phyloP scores from a whole-genome alignment of 192 early-diverging fungal species.

The Coemansia sp. region DNA sequence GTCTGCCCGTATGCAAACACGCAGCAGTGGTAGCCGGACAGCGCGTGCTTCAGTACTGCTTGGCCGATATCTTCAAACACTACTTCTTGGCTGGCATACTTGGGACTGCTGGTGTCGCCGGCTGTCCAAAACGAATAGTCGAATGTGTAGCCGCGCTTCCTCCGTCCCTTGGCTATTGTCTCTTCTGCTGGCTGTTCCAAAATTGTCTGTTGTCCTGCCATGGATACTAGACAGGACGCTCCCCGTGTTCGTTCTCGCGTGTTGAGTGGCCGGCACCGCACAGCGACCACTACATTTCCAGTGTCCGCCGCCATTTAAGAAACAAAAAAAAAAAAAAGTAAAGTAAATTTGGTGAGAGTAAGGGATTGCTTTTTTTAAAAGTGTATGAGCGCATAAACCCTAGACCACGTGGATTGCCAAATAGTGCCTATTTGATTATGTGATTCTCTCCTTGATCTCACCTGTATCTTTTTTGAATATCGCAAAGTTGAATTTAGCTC shows the following conservation, averaged over 20 bases:
- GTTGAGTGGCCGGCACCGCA: constrained; percentile 80
- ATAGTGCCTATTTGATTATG: neutral
- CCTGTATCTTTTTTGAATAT: neutral
- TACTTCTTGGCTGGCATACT: constrained; percentile 71
- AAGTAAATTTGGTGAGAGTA: neutral
- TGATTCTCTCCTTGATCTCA: neutral
- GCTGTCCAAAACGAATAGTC: constrained; percentile 92
- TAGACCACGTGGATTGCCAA: neutral
- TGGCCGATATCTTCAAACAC: constrained; percentile 79
- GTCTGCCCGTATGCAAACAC: constrained; percentile 84
- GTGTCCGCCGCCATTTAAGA: constrained; percentile 22
- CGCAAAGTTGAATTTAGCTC: neutral
- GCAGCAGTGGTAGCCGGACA: constrained; percentile 90
- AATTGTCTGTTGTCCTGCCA: constrained; percentile 74
- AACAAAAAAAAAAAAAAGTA: neutral
- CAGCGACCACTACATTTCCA: constrained; percentile 65
- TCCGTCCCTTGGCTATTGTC: constrained; percentile 12
- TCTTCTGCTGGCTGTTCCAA: constrained; percentile 51
- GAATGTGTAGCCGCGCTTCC: constrained; percentile 71
- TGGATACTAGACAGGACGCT: constrained; percentile 67
- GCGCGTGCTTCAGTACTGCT: constrained; percentile 81
- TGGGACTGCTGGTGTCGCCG: constrained; percentile 59
- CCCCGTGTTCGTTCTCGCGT: constrained; percentile 67
- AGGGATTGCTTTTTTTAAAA: neutral
- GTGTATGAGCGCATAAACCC: neutral